phyloP scores from a whole-genome alignment of 257 asterid genomes.

The Penstemon eatonii region DNA sequence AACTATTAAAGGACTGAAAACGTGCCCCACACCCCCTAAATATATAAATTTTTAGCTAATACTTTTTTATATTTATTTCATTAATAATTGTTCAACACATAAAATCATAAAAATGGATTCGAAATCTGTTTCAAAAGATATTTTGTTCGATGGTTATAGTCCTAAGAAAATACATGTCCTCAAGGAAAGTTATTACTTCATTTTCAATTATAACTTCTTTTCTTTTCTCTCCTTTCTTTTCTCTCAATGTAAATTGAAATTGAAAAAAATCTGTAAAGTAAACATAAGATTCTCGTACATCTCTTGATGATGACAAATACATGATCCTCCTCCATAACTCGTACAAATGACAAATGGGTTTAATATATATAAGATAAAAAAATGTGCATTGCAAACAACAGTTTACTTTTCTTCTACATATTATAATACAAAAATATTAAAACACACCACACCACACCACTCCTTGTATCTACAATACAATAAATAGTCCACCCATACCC shows the following conservation, averaged over 20 bases:
- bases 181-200: no score
- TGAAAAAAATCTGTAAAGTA: neutral
- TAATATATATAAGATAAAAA: neutral
- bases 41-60: no score
- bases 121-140: no score
- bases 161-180: no score
- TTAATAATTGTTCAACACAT: no score
- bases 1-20: no score
- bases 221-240: no score
- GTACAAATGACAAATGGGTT: neutral
- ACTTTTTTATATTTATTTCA: no score
- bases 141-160: no score
- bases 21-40: no score
- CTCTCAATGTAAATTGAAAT: neutral
- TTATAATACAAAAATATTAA: conserved; percentile 18
- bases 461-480: neutral
- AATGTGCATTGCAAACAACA: conserved; percentile 14
- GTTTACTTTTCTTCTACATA: conserved; percentile 25
- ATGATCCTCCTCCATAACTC: neutral
- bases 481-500: neutral
- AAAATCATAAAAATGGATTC: no score
- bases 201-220: no score
- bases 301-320: neutral
- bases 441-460: neutral
- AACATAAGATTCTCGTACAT: conserved; percentile 1